Evolutionary conservation across 2,329 filamentous ascomycete genomes (phyloP), one percentile per base, ranked within the genome.

Genomic region (Sporothrix brasiliensis): DNA sequence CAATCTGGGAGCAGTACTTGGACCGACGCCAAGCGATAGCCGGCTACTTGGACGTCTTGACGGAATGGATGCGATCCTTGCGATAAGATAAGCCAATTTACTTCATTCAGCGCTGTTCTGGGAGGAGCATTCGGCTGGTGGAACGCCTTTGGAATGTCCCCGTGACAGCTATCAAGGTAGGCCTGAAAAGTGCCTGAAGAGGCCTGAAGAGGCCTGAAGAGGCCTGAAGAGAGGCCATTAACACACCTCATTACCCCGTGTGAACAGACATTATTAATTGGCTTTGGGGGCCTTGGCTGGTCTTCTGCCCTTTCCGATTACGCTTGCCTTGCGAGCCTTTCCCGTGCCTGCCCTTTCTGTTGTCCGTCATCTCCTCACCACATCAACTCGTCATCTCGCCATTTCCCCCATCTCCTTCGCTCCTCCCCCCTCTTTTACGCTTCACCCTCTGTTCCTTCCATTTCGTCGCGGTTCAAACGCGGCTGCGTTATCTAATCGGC

Each of bases 81-180:
- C 67, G 70, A 71, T 71, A 71, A 71, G 70, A 71, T 71, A 69
- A 67, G 53, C 65, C 50, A 54, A 67, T 56, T 34, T 49, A n/a
- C n/a, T n/a, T n/a, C n/a, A 50, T 27, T 2, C 60, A 16, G 19
- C 30, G 61, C 47, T n/a, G 44, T 60, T 30, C 21, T 24, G 47
- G 47, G 3, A 5, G 30, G 14, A 13, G 13, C 52, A 27, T 19
- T 30, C 24, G 53, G 4, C 10, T 19, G 21, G 56, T 61, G 34
- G 34, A 19, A 11, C 34, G 10, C 34, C 56, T 44, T 2, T 61
- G 56, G 56, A 61, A 61, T 24, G 34, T 44, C 30, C 53, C 53
- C 34, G 27, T 34, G 53, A 24, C 27, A 30, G 14, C 6, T n/a
- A 30, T n/a, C 34, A 34, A 60, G 3, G 14, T 60, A 60, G 56